Evolutionary conservation across 352 stramenopile species (phyloP).

Genomic region (Phytophthora vignae): DNA sequence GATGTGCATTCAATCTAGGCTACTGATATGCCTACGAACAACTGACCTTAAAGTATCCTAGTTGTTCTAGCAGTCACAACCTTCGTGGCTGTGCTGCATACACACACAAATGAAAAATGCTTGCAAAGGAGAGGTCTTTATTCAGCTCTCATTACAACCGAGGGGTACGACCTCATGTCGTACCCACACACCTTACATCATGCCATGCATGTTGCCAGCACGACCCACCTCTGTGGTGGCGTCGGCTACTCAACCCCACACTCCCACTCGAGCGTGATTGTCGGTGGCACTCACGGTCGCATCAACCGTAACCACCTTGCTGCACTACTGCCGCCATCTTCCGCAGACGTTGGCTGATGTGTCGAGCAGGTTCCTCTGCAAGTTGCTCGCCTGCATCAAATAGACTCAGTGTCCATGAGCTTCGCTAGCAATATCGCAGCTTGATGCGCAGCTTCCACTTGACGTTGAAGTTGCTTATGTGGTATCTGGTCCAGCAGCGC

Average conservation of each 20-base stretch:
- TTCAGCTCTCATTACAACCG: too few relatives aligned
- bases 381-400: neutral
- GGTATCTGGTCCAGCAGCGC: neutral
- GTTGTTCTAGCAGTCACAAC: too few relatives aligned
- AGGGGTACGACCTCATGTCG: neutral
- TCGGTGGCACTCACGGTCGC: neutral
- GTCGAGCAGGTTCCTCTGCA: neutral
- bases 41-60: too few relatives aligned
- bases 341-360: neutral
- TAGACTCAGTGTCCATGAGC: neutral
- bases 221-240: neutral
- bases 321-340: neutral
- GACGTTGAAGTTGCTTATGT: neutral
- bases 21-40: neutral
- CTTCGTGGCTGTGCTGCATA: too few relatives aligned
- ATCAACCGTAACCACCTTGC: neutral
- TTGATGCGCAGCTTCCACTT: neutral
- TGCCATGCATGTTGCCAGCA: neutral
- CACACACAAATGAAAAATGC: too few relatives aligned
- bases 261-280: neutral
- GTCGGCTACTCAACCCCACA: neutral
- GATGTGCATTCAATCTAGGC: neutral
- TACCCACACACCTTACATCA: neutral
- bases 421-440: neutral
- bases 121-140: too few relatives aligned